Evolutionary conservation across 164 flowering plant species (phyloP), one percentile per base, ranked within the genome.

Genomic region (Liriodendron chinense): DNA sequence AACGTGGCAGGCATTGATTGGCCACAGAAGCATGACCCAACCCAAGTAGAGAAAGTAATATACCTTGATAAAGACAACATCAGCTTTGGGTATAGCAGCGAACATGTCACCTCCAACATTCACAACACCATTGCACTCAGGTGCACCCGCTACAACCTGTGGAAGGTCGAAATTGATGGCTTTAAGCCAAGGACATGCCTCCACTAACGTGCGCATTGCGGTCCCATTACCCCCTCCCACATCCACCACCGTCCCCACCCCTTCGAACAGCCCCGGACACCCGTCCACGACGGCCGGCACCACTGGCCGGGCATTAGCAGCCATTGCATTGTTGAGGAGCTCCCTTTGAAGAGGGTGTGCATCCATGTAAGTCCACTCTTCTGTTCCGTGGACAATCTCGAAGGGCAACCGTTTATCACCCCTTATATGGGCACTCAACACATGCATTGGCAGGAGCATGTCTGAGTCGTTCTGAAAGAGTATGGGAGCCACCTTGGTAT

Each of bases 71-170:
- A 83, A 74, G 47, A 75, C 88, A 69, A 85, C 87, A 75, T 90
- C 87, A 5, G 89, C 88, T 48, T 80, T 80, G 0, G 93, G 95
- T 47, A 91, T 75, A 34, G 24, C 3, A 0, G 56, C 69, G 66
- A 89, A 89, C 90, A 91, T 87, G 78, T 87, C 79, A 0, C 93
- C 95, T 2, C 80, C 90, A 13, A 91, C 86, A 57, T 86, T 83
- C 75, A 81, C 83, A 59, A 88, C 77, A 0, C 87, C 83, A 0
- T 74, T 71, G 26, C 64, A 68, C 22, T 82, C 82, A n/a, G 57
- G 57, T 24, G 61, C 72, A 9, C 16, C 61, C 16, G 7, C 59
- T 23, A 70, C 59, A 9, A 70, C 72, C 24, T 18, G 20, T 1
- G 12, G 57, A 20, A 70, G 57, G n/a, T 70, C 72, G 25, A 47